Conservation (phyloP, 306 rosid species). For the Gastrolobium bilobum region DNA sequence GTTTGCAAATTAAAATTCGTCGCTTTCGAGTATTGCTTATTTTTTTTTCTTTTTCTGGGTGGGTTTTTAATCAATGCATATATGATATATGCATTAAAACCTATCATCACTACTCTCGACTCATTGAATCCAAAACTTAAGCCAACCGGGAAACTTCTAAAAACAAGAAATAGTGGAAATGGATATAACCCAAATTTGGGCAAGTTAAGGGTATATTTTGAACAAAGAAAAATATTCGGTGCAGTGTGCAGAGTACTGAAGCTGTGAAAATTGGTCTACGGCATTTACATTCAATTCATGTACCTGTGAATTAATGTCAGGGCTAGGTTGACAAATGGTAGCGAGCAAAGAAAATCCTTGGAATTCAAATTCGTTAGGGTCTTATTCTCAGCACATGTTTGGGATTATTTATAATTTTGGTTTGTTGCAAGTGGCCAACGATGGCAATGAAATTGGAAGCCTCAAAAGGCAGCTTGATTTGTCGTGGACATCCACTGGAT, state of each 20-base stretch:
- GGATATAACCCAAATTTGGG: background rate
- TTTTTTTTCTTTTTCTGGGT: background rate
- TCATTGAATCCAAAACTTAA: too few species aligned
- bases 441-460: background rate
- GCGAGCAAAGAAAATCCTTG: background rate
- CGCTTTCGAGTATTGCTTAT: background rate
- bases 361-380: conserved; percentile 14
- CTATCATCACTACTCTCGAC: too few species aligned
- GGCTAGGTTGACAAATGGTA: conserved; percentile 10
- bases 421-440: background rate
- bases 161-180: background rate
- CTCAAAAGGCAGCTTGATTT: background rate
- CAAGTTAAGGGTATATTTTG: background rate
- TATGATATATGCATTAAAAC: background rate
- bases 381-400: background rate
- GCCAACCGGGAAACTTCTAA: too few species aligned
- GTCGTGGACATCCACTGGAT: background rate
- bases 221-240: background rate
- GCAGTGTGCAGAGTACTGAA: conserved; percentile 8
- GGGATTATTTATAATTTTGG: background rate
- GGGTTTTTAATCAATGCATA: background rate
- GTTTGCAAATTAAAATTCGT: background rate
- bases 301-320: background rate
- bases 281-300: conserved; percentile 41
- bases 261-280: conserved; percentile 4